phyloP scores from a whole-genome alignment of 2,329 filamentous ascomycete species.

The Sordariomycetes sp. region DNA sequence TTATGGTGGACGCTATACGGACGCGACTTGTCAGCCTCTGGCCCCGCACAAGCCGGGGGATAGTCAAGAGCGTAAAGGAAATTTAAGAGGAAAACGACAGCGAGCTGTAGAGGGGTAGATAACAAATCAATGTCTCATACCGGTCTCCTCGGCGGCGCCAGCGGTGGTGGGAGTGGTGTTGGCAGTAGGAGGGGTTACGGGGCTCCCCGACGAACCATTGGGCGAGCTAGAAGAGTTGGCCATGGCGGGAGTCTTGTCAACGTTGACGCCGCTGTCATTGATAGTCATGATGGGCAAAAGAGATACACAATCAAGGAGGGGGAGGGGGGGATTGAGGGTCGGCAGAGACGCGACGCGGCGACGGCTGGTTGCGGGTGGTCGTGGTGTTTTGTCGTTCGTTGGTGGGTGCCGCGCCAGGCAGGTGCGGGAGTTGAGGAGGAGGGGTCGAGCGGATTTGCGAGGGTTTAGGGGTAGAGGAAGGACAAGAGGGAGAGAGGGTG shows the following conservation, averaged over 20 bases:
- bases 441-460: slow-evolving; percentile 3
- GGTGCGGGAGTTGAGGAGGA: slow-evolving; percentile 3
- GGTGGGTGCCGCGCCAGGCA: slow-evolving; percentile 1
- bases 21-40: not conserved
- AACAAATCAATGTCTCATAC: slow-evolving; percentile 6
- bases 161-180: slow-evolving; percentile 1
- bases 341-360: not conserved
- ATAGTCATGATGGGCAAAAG: slow-evolving; percentile 4
- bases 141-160: slow-evolving; percentile 5
- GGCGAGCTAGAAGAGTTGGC: slow-evolving; percentile 2
- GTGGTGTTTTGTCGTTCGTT: slow-evolving; percentile 1
- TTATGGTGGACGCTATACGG: slow-evolving; percentile 27
- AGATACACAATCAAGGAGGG: not conserved
- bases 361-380: not conserved
- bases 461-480: not conserved
- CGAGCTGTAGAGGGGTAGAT: slow-evolving; percentile 5
- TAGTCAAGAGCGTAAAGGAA: not conserved
- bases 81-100: not conserved
- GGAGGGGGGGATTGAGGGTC: not conserved
- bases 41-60: not conserved
- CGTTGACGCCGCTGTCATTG: slow-evolving; percentile 5
- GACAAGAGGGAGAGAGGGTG: slow-evolving; percentile 2
- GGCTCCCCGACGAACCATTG: slow-evolving; percentile 6
- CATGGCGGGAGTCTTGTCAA: slow-evolving; percentile 5
- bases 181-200: slow-evolving; percentile 4